A percentile compares a stretch with the other conserved stretches of the same genome.
These are phyloP conservation scores for Dendrothele bispora DNA, from an alignment of 768 basidiomycete genomes.

Conservation along the genomic window DNA sequence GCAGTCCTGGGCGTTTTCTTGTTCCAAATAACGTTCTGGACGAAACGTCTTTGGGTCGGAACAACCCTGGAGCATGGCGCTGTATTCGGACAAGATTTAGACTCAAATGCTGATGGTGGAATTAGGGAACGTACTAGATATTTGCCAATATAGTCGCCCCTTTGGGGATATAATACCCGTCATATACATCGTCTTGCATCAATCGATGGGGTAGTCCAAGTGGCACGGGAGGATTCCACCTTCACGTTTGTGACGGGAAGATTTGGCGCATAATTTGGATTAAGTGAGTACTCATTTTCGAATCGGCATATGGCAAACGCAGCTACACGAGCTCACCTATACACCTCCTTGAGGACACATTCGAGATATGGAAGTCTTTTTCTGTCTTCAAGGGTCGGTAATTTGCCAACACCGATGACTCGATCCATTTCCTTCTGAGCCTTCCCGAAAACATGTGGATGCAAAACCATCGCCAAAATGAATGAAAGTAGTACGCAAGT, in stretches of 20 bases:
- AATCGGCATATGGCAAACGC: neutral
- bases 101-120: no score
- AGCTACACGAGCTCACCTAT: slow-evolving; percentile 34
- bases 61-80: slow-evolving; percentile 45
- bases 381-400: slow-evolving; percentile 48
- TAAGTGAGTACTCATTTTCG: slow-evolving; percentile 4
- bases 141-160: slow-evolving; percentile 33
- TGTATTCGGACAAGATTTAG: no score
- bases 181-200: slow-evolving; percentile 53
- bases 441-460: slow-evolving; percentile 49
- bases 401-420: slow-evolving; percentile 41
- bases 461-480: slow-evolving; percentile 51
- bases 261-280: no score
- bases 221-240: slow-evolving; percentile 50
- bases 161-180: slow-evolving; percentile 44
- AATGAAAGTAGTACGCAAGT: slow-evolving; percentile 49
- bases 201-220: slow-evolving; percentile 52
- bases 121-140: slow-evolving; percentile 12
- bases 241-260: no score
- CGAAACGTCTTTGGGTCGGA: slow-evolving; percentile 44
- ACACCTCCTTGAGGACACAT: slow-evolving; percentile 46
- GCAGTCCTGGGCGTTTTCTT: no score
- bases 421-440: slow-evolving; percentile 53
- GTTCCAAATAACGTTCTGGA: slow-evolving; percentile 50
- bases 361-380: slow-evolving; percentile 47